Evolutionary conservation across 78 protist genomes (phyloP).

Genomic region (Dictyostelium firmibasis): DNA sequence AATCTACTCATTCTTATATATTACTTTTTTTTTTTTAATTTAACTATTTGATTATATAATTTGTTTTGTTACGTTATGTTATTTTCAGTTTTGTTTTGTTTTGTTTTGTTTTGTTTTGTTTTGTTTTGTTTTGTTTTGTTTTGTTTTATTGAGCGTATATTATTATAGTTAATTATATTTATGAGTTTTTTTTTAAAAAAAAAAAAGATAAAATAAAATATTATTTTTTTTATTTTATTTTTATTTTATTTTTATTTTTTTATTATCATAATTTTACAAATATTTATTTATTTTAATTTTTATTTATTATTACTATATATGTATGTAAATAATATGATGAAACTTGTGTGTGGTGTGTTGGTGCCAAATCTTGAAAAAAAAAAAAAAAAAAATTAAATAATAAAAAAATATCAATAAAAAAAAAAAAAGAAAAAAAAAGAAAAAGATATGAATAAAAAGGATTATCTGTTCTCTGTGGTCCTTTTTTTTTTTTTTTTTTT

Average conservation of each 20-base stretch:
- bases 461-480: no score
- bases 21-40: no score
- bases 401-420: not conserved
- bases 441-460: no score
- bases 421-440: not conserved
- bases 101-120: no score
- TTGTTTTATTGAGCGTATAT: no score
- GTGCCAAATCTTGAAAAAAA: not conserved
- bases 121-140: no score
- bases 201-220: not conserved
- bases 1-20: not conserved
- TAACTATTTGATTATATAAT: not conserved
- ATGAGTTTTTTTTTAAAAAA: no score
- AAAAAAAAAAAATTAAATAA: no score
- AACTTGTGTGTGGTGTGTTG: not conserved
- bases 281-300: not conserved
- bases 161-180: no score
- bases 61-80: no score
- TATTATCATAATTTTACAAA: not conserved
- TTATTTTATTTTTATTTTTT: not conserved
- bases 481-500: not conserved
- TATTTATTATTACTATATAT: not conserved
- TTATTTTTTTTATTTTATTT: not conserved
- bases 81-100: no score
- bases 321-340: not conserved